Conservation (phyloP, 441 rosid genomes). For the Melastoma candidum region DNA sequence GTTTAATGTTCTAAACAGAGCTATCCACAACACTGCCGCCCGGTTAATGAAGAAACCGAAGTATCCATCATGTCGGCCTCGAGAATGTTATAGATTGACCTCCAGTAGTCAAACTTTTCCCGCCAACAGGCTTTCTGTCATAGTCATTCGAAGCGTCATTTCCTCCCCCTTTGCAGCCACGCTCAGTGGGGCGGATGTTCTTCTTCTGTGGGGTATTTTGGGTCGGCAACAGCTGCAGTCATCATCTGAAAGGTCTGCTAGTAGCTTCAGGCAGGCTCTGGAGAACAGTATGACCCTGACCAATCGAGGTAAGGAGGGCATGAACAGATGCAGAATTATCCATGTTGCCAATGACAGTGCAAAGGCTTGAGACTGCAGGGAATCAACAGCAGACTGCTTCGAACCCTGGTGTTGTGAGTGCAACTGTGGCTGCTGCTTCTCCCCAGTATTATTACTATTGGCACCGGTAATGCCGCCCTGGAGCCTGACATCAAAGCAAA, state of each 20-base stretch:
- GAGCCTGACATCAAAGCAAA: slow-evolving; percentile 53
- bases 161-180: slow-evolving; percentile 56
- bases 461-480: slow-evolving; percentile 37
- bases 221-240: slow-evolving; percentile 49
- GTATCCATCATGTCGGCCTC: slow-evolving; percentile 50
- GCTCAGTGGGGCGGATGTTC: slow-evolving; percentile 53
- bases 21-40: slow-evolving; percentile 66
- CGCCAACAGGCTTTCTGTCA: slow-evolving; percentile 50
- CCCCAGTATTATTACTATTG: slow-evolving; percentile 31
- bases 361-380: slow-evolving; percentile 57
- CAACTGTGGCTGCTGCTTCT: slow-evolving; percentile 26
- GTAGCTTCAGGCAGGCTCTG: slow-evolving; percentile 67
- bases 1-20: slow-evolving; percentile 52
- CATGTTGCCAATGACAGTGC: slow-evolving; percentile 77
- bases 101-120: slow-evolving; percentile 28
- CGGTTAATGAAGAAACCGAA: slow-evolving; percentile 41
- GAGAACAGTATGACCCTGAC: slow-evolving; percentile 63
- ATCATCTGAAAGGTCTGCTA: slow-evolving; percentile 51
- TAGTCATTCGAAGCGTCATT: slow-evolving; percentile 50
- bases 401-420: slow-evolving; percentile 36
- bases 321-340: slow-evolving; percentile 43
- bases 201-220: slow-evolving; percentile 73
- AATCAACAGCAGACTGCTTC: slow-evolving; percentile 47
- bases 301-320: slow-evolving; percentile 51
- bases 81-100: slow-evolving; percentile 86